Percentiles rank a stretch among this genome's conserved stretches.
Conservation (phyloP, 2,329 filamentous ascomycete genomes). For the Trichoderma brevicompactum region DNA sequence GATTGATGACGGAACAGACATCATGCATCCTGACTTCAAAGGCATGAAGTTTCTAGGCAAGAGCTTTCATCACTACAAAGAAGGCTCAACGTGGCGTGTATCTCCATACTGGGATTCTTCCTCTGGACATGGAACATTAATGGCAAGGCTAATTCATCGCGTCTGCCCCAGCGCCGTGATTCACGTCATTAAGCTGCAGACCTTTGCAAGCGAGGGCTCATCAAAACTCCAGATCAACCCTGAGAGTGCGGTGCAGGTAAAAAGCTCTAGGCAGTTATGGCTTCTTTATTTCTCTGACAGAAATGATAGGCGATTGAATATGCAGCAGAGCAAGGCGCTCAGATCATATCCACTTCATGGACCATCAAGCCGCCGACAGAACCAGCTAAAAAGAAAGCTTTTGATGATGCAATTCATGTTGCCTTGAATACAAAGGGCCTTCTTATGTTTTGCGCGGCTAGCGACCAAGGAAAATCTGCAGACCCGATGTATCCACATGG, state of each 20-base stretch:
- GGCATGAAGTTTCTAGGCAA: neutral
- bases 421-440: slow-evolving; percentile 9
- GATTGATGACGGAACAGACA: slow-evolving; percentile 17
- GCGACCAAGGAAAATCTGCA: neutral
- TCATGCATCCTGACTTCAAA: neutral
- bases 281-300: neutral
- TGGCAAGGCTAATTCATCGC: slow-evolving; percentile 15
- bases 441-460: slow-evolving; percentile 16
- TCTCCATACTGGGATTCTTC: slow-evolving; percentile 13
- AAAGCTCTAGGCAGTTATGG: neutral
- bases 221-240: slow-evolving; percentile 3
- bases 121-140: neutral
- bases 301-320: neutral
- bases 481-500: slow-evolving; percentile 9
- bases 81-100: slow-evolving; percentile 6
- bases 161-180: slow-evolving; percentile 10
- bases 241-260: slow-evolving; percentile 2
- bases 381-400: neutral
- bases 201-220: neutral
- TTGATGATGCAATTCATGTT: neutral
- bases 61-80: slow-evolving; percentile 2
- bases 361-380: slow-evolving; percentile 5
- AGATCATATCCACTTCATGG: slow-evolving; percentile 17
- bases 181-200: slow-evolving; percentile 12
- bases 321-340: slow-evolving; percentile 2